These are phyloP conservation scores for Cetradonia linearis DNA, from an alignment of 495 filamentous ascomycete species.

Conservation along the genomic window DNA sequence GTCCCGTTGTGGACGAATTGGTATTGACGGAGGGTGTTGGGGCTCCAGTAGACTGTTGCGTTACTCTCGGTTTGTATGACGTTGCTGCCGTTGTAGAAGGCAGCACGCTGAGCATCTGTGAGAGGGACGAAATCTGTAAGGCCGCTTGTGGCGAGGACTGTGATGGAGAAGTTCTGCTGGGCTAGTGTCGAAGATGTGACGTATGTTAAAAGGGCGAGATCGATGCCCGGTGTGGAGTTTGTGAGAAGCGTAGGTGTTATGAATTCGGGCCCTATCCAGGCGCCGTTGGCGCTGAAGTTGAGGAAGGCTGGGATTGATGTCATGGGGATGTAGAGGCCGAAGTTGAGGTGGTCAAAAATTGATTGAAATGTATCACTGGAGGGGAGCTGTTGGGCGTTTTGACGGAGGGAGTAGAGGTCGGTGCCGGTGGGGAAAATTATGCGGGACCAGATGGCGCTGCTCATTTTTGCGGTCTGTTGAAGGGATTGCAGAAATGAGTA, in stretches of 20 bases:
- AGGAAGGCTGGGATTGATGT: slow-evolving; percentile 2
- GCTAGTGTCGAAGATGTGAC: not conserved
- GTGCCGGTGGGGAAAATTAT: not conserved
- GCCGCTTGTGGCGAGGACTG: not conserved
- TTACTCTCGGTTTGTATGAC: not conserved
- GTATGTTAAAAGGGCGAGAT: slow-evolving; percentile 8
- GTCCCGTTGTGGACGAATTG: not conserved
- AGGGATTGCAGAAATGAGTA: not conserved
- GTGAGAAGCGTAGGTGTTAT: not conserved
- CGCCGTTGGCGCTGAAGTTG: not conserved
- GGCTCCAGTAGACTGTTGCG: slow-evolving; percentile 2
- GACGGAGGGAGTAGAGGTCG: not conserved
- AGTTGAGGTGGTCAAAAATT: not conserved
- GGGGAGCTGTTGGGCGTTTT: not conserved
- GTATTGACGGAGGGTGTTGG: not conserved
- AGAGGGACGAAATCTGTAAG: not conserved
- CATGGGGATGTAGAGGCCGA: not conserved
- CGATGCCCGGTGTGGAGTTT: not conserved
- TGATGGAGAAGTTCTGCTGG: slow-evolving; percentile 10
- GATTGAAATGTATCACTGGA: not conserved
- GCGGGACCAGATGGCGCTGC: not conserved
- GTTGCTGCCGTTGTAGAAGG: not conserved
- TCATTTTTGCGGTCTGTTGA: not conserved
- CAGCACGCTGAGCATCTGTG: not conserved
- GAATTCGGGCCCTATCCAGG: not conserved